Evolutionary conservation across 305 asterid species (phyloP).

Genomic region (Fraxinus latifolia): DNA sequence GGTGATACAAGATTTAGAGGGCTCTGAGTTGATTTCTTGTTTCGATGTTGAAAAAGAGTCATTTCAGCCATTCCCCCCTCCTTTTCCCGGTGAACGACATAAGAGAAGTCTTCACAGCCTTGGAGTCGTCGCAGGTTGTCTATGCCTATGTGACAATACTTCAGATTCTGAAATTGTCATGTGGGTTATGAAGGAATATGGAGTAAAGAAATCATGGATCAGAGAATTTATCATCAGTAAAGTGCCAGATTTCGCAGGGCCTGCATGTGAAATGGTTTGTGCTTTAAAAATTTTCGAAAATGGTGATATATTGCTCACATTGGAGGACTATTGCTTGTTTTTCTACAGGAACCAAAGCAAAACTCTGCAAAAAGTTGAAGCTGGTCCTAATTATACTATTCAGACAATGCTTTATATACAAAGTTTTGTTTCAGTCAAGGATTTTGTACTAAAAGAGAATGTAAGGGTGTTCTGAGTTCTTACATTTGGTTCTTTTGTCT

Average conservation of each 20-base stretch:
- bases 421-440: slow-evolving; percentile 20
- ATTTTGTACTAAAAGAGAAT: slow-evolving; percentile 11
- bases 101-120: background rate
- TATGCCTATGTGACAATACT: slow-evolving; percentile 35
- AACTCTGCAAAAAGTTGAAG: background rate
- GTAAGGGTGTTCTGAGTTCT: background rate
- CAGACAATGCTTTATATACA: slow-evolving; percentile 19
- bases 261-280: slow-evolving; percentile 17
- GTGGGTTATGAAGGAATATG: slow-evolving; percentile 46
- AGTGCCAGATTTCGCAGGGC: background rate
- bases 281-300: slow-evolving; percentile 31
- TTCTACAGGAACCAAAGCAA: slow-evolving; percentile 6
- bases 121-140: slow-evolving; percentile 12
- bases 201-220: slow-evolving; percentile 37
- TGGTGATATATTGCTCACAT: slow-evolving; percentile 38
- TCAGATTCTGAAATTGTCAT: slow-evolving; percentile 25
- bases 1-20: slow-evolving; percentile 20
- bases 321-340: slow-evolving; percentile 17
- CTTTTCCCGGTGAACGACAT: background rate
- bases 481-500: background rate
- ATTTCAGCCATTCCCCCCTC: slow-evolving; percentile 28
- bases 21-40: slow-evolving; percentile 17
- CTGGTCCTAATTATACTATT: background rate
- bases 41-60: slow-evolving; percentile 33
- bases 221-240: slow-evolving; percentile 27